Base-by-base conservation (phyloP, 2,329 filamentous ascomycete genomes). In the Aureobasidium musti region DNA sequence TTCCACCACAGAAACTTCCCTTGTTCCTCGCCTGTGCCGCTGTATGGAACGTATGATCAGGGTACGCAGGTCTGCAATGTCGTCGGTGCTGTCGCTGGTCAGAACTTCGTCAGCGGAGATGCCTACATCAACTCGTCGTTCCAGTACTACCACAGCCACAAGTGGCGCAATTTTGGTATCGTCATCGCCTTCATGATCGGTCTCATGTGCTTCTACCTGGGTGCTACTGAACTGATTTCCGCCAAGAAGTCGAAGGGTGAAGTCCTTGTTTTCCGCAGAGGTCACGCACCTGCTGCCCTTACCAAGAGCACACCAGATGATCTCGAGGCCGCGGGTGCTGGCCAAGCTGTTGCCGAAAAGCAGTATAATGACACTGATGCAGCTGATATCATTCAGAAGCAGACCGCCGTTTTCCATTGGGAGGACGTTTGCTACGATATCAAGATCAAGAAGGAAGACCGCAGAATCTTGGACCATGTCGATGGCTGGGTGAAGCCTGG, bases 1-100 rank as follows among this genome's bases (percentile, higher is more conserved):
- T 96, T 96, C 72, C 77, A 87, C 71, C 79, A 81, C 67, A 85
- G 88, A 19, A 69, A 86, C 0, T 95, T 89, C 74, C 54, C 63
- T 1, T 87, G 84, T 69, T 73, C 72, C 0, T 68, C 63, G 3
- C 81, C 79, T 43, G 75, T 86, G 19, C 83, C 84, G 0, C 30
- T 60, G 1, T 85, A 84, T 68, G 71, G 73, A 0, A 71, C 72
- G 52, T 65, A 78, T 1, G 60, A 69, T 5, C 72, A 73, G 14
- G n/a, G 72, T 49, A 69, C 77, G 59, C 72, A 72, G 50, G 75
- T 80, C 47, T 82, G 81, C 72, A 75, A 74, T 7, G 73, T 78
- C 28, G 76, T 81, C 11, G 81, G 81, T 14, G 75, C 80, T 13
- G 68, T 76, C 26, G 72, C 80, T 6, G 81, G 81, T 3, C 67